Evolutionary conservation across 2,329 filamentous ascomycete genomes (phyloP), one percentile per base, ranked within the genome.

Genomic region (Trichoderma oligosporum): DNA sequence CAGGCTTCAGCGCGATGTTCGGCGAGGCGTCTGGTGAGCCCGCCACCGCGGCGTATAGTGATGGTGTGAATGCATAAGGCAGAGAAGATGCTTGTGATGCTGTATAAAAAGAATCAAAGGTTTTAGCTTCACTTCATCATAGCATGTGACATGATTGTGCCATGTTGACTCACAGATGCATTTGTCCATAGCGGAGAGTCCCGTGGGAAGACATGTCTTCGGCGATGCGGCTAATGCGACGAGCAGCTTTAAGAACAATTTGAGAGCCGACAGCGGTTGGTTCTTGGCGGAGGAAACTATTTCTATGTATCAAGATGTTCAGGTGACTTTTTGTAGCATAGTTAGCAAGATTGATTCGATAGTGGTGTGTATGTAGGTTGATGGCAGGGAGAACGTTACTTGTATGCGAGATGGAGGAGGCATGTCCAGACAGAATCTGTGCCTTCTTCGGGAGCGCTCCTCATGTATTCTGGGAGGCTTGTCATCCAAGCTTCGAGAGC

Each of bases 21-120:
- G 24, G 71, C 70, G 7, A 74, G 68, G 2, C 70, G 62, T 22
- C 69, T 65, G 6, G 68, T 62, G 11, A 73, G 67, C 22, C 69
- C 70, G 7, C 41, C 64, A 20, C 67, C 68, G 39, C 69, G 66
- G 16, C 70, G 65, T 51, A 74, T 69, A 54, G 65, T 68, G 52
- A 74, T 70, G 57, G 67, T 69, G 57, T 74, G 71, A 12, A 73
- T 73, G 49, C 72, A 74, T 0, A 73, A 63, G 3, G 72, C 71
- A 3, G 70, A 70, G 38, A 73, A 73, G 16, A 73, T 63, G 48
- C 67, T 71, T 6, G 72, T 73, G 8, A 73, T 73, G 16, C 68
- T 71, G 14, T 2, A 12, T 14, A 49, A 18, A 20, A 31, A 25
- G 24, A 27, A 29, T n/a, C 14, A 48, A 7, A 8, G 6, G 14